Evolutionary conservation across 331 rosid species (phyloP).

Genomic region (Rhamnella rubrinervis): DNA sequence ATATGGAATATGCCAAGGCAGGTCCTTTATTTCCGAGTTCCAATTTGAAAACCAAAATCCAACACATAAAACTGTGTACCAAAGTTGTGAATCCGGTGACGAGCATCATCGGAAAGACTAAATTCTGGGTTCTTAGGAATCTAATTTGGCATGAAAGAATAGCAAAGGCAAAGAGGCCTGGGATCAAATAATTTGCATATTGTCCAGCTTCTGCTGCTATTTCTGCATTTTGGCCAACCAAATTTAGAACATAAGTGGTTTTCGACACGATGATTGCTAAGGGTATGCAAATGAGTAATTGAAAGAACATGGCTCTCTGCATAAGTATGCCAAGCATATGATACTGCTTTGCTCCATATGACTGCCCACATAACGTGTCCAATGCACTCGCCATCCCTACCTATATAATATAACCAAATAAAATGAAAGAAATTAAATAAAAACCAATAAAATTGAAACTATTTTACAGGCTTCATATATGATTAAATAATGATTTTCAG

Average conservation of each 20-base stretch:
- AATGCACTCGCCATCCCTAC: conserved; percentile 46
- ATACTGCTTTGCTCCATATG: conserved; percentile 43
- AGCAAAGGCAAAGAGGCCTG: conserved; percentile 30
- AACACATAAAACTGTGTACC: conserved; percentile 18
- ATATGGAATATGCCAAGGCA: conserved; percentile 50
- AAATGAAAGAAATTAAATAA: no score
- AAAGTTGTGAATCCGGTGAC: conserved; percentile 17
- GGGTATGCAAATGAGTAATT: conserved; percentile 27
- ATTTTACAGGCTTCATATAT: no score
- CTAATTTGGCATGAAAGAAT: conserved; percentile 27
- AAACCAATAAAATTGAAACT: no score
- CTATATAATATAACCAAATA: not conserved
- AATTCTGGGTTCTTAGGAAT: conserved; percentile 35
- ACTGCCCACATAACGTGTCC: conserved; percentile 46
- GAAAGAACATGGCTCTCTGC: conserved; percentile 42
- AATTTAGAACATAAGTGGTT: conserved; percentile 31
- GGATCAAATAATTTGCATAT: conserved; percentile 37
- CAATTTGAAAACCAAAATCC: conserved; percentile 26
- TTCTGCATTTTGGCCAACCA: conserved; percentile 35
- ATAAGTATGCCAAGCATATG: conserved; percentile 37
- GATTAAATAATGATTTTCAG: no score
- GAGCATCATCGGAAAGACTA: conserved; percentile 34
- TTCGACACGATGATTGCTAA: conserved; percentile 33
- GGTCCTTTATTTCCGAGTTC: conserved; percentile 37
- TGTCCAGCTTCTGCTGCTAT: conserved; percentile 37